A percentile compares a stretch with the other conserved stretches of the same genome.
phyloP scores from a whole-genome alignment of 371 early-diverging fungal genomes.

The Vairimorpha necatrix region DNA sequence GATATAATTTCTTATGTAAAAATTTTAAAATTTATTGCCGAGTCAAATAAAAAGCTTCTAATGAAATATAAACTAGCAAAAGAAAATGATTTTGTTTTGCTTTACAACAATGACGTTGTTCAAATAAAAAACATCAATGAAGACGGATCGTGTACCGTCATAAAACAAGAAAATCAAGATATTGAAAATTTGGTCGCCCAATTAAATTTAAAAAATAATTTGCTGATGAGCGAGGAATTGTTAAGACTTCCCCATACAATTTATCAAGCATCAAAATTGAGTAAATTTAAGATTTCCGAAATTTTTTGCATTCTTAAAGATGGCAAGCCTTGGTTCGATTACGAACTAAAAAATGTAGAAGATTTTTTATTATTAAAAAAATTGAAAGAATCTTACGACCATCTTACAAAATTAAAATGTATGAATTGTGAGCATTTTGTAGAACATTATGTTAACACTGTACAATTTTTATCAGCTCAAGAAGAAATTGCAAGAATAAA shows the following conservation, averaged over 20 bases:
- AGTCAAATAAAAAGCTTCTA: slow-evolving; percentile 10
- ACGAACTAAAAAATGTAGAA: slow-evolving; percentile 14
- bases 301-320: slow-evolving; percentile 32
- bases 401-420: background rate
- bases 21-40: slow-evolving; percentile 9
- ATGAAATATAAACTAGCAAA: slow-evolving; percentile 25
- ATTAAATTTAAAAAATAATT: background rate
- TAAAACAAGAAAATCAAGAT: background rate
- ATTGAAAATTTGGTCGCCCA: background rate
- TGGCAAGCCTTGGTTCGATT: slow-evolving; percentile 31
- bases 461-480: slow-evolving; percentile 7
- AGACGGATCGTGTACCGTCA: background rate
- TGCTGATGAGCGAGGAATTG: background rate
- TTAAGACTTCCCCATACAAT: slow-evolving; percentile 1
- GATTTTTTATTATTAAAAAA: slow-evolving; percentile 17
- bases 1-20: slow-evolving; percentile 31
- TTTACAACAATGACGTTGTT: slow-evolving; percentile 35
- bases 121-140: background rate
- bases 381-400: background rate
- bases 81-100: slow-evolving; percentile 9
- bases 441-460: slow-evolving; percentile 42
- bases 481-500: slow-evolving; percentile 41
- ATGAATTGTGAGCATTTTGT: slow-evolving; percentile 39
- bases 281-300: background rate
- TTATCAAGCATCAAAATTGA: background rate